These are phyloP conservation scores for Aspergillus diversus DNA, from an alignment of 495 filamentous ascomycete genomes.

Conservation along the genomic window DNA sequence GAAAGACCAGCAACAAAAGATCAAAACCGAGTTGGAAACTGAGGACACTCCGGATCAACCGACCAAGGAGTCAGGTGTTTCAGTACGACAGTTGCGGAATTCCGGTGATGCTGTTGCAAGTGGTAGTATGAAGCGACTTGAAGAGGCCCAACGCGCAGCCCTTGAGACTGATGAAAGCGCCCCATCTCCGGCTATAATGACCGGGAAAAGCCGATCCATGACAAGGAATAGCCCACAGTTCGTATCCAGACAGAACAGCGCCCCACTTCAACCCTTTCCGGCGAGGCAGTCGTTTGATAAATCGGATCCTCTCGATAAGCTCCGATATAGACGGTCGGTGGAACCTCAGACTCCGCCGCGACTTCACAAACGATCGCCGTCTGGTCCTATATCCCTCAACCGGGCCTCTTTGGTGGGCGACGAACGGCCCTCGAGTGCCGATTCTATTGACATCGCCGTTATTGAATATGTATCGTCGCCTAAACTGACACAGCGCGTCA, in stretches of 20 bases:
- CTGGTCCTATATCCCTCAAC: slow-evolving; percentile 37
- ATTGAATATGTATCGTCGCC: slow-evolving; percentile 82
- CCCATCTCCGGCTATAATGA: slow-evolving; percentile 67
- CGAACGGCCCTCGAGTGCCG: slow-evolving; percentile 71
- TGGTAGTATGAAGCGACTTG: slow-evolving; percentile 26
- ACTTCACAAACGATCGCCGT: slow-evolving; percentile 45
- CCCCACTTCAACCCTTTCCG: slow-evolving; percentile 43
- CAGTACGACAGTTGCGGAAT: slow-evolving; percentile 30
- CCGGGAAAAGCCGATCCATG: slow-evolving; percentile 52
- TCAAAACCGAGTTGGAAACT: slow-evolving; percentile 43
- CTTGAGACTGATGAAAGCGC: slow-evolving; percentile 62
- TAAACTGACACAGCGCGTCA: slow-evolving; percentile 82
- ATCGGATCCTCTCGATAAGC: slow-evolving; percentile 38
- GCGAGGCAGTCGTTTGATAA: slow-evolving; percentile 43
- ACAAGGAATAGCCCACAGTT: slow-evolving; percentile 46
- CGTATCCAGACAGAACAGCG: slow-evolving; percentile 50
- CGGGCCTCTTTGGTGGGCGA: slow-evolving; percentile 35
- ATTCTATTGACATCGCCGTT: slow-evolving; percentile 88
- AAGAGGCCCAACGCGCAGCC: slow-evolving; percentile 22
- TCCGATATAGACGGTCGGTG: slow-evolving; percentile 40
- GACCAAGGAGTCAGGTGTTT: slow-evolving; percentile 33
- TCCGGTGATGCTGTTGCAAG: slow-evolving; percentile 28
- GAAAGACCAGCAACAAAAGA: slow-evolving; percentile 54
- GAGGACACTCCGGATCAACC: slow-evolving; percentile 40
- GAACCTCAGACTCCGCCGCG: slow-evolving; percentile 43